Evolutionary conservation across 2,329 filamentous ascomycete species (phyloP), one percentile per base, ranked within the genome.

Genomic region (Uncinocarpus reesii): DNA sequence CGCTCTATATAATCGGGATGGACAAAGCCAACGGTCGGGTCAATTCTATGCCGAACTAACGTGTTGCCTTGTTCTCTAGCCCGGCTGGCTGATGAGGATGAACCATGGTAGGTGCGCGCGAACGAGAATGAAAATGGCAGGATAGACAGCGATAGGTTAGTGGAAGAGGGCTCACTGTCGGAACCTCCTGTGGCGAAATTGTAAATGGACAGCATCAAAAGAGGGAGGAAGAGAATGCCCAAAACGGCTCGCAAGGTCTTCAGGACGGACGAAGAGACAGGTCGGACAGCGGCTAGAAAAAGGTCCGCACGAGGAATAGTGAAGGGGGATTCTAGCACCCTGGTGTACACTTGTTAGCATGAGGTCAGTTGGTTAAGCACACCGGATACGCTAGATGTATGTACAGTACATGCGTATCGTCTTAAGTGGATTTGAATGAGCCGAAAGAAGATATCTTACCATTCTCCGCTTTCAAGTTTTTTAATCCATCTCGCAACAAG

Each of bases 401-500:
- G n/a, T n/a, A n/a, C 26, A 29, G 11, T 29, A 11, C 26, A 7
- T 29, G 7, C 26, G 11, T 7, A 29, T 6, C 26, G 7, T 29
- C 11, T 35, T 18, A 13, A 32, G 11, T 32, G 29, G 10, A 13
- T 13, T 4, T 8, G 24, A 31, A 21, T 18, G 10, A 26, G 4
- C 7, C 1, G 7, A 4, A 31, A 3, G 16, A 40, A 13, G 31
- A 7, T 11, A 11, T 66, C 83, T 76, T 72, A 89, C 85, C 82
- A 86, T 69, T 79, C 72, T 55, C 76, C 78, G 43, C 73, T 72
- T 60, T 88, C 81, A 66, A 86, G 81, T 59, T 83, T 77, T 49
- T 77, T 68, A 52, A 90, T 83, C 88, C 88, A 95, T 34, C 69
- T 69, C 43, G 83, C 85, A 52, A 85, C 86, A 42, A 94, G 83